Evolutionary conservation across 179 eudicot genomes (phyloP).

Genomic region (Camellia oleifera): DNA sequence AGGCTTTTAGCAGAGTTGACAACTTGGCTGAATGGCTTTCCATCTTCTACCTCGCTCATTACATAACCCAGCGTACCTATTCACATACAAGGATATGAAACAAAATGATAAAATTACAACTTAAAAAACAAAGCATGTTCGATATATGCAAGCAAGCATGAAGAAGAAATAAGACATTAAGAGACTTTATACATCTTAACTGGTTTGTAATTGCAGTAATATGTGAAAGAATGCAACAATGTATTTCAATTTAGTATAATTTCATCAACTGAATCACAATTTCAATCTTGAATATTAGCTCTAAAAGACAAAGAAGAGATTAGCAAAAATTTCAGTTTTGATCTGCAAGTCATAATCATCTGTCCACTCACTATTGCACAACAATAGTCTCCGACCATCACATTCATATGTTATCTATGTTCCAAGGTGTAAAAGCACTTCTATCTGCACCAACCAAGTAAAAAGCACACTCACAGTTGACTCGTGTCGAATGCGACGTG

Average conservation of each 20-base stretch:
- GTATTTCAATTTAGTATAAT: no score
- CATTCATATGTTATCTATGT: no score
- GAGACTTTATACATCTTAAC: neutral
- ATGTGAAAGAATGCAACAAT: no score
- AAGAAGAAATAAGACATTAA: neutral
- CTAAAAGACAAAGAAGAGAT: no score
- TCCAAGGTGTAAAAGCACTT: neutral
- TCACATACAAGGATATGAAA: neutral
- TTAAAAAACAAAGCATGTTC: slow-evolving; percentile 2
- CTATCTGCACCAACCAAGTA: neutral
- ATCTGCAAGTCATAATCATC: no score
- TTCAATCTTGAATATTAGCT: no score
- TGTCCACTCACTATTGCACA: no score
- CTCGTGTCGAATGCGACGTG: slow-evolving; percentile 79
- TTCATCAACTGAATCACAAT: no score
- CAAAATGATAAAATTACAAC: neutral
- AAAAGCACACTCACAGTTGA: slow-evolving; percentile 68
- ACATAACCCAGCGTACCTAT: slow-evolving; percentile 93
- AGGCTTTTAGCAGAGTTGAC: slow-evolving; percentile 82
- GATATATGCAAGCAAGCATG: neutral
- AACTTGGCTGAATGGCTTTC: slow-evolving; percentile 88
- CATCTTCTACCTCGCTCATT: slow-evolving; percentile 93
- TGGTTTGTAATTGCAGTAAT: slow-evolving; percentile 11
- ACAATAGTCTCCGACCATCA: no score
- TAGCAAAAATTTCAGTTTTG: no score